These are phyloP conservation scores for Pyrus communis DNA, from an alignment of 306 rosid genomes.

Conservation along the genomic window DNA sequence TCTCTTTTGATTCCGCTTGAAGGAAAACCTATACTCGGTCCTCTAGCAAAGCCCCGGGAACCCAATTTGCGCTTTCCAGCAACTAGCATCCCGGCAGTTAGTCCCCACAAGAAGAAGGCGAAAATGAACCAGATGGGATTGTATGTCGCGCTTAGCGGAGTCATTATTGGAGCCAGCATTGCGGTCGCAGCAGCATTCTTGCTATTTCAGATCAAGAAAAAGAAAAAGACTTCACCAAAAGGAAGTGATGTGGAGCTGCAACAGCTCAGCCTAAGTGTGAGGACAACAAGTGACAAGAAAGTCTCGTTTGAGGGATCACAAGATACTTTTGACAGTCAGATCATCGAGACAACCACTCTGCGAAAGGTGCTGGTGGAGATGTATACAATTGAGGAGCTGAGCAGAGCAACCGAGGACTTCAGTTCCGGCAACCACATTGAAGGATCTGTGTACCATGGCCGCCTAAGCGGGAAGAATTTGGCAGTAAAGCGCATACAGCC, in stretches of 20 bases:
- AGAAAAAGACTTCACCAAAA: constrained; percentile 38
- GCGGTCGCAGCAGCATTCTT: constrained; percentile 37
- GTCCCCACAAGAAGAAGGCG: constrained; percentile 41
- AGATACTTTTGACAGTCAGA: constrained; percentile 35
- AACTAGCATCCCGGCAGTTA: constrained; percentile 20
- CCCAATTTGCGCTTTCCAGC: constrained; percentile 40
- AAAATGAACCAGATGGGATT: constrained; percentile 45
- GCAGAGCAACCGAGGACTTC: constrained; percentile 75
- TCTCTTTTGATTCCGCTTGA: constrained; percentile 62
- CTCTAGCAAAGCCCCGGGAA: constrained; percentile 37
- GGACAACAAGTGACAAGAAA: constrained; percentile 78
- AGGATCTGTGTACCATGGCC: constrained; percentile 72
- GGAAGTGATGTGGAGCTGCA: constrained; percentile 70
- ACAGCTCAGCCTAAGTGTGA: constrained; percentile 65
- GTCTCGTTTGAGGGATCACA: constrained; percentile 69
- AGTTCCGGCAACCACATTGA: constrained; percentile 64
- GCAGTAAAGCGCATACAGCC: constrained; percentile 49
- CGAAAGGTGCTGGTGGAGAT: constrained; percentile 45
- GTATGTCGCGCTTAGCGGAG: constrained; percentile 42
- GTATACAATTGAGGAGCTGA: constrained; percentile 52
- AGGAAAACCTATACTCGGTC: constrained; percentile 35
- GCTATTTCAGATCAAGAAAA: constrained; percentile 43
- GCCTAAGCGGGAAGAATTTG: constrained; percentile 70
- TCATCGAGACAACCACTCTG: constrained; percentile 14
- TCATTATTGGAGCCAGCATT: constrained; percentile 39